Percentiles rank a stretch among this genome's conserved stretches.
Evolutionary conservation across 805 yeast species (phyloP).

Genomic region (Ogataea populi-albae): DNA sequence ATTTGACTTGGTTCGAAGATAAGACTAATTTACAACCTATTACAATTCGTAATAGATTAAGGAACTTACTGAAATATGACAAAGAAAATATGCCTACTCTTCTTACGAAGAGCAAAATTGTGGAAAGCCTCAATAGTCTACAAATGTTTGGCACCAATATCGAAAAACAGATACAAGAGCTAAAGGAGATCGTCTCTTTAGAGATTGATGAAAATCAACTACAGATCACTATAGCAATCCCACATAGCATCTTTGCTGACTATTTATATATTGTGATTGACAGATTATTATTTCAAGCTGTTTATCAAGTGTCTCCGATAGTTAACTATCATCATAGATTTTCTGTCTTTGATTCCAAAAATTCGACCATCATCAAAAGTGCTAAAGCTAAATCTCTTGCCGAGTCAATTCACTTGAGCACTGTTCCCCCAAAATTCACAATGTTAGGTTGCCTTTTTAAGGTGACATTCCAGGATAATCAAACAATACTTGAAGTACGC

Average conservation of each 20-base stretch:
- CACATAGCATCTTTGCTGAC: constrained; percentile 13
- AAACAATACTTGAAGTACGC: constrained; percentile 4
- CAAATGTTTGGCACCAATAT: constrained; percentile 14
- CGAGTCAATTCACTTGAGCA: constrained; percentile 4
- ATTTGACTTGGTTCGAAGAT: constrained; percentile 68
- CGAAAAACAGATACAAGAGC: constrained; percentile 17
- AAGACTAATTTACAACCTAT: constrained; percentile 55
- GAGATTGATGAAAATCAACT: constrained; percentile 5
- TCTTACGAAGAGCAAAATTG: constrained; percentile 10
- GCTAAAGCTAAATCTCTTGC: constrained; percentile 7
- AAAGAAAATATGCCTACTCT: constrained; percentile 15
- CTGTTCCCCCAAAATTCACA: constrained; percentile 8
- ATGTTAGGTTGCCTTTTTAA: constrained; percentile 9
- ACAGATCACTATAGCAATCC: constrained; percentile 18
- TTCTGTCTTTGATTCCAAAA: constrained; percentile 21
- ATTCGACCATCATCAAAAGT: constrained; percentile 3
- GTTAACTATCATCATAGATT: constrained; percentile 24
- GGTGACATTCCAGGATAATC: constrained; percentile 1
- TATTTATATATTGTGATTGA: constrained; percentile 25
- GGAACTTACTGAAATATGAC: constrained; percentile 32
- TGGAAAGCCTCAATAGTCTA: constrained; percentile 12
- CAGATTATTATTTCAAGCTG: constrained; percentile 25
- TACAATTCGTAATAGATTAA: constrained; percentile 56
- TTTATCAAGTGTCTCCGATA: constrained; percentile 23
- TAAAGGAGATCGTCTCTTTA: constrained; percentile 6